Evolutionary conservation across 768 basidiomycete genomes (phyloP), one percentile per base, ranked within the genome.

Genomic region (Phaeotremella fagi): DNA sequence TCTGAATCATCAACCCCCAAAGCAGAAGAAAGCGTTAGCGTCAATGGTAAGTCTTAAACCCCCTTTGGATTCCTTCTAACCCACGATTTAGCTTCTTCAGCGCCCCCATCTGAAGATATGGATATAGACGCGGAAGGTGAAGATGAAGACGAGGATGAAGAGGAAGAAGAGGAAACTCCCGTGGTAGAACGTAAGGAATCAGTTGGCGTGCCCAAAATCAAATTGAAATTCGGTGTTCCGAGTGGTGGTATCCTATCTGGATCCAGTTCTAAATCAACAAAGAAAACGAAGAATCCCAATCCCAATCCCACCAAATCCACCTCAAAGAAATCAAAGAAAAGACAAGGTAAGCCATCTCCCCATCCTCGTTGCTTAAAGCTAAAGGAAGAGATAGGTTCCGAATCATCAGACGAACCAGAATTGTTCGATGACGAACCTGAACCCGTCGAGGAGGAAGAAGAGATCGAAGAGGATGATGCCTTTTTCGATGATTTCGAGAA

Each of bases 181-280:
- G 48, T 44, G 42, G 49, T 38, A 28, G 48, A 50, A 50, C 11
- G 48, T 15, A 55, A 50, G 20, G 54, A 52, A 26, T 54, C 31
- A 24, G 43, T 26, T 18, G 54, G 41, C 23, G 57, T 48, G 4
- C 46, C 61, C 45, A 61, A 58, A 48, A 56, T 68, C 51, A 59
- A 59, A 45, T 45, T 68, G 1, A 64, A 57, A 18, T 35, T 64
- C 41, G 37, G 38, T 14, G 48, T 41, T 15, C 43, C 7, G 24
- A 24, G 50, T 41, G 14, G 23, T 4, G 20, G 37, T 18, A 9
- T 50, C 12, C 25, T 51, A 23, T 46, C 45, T 15, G 45, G 28
- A 18, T n/a, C n/a, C n/a, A n/a, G n/a, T n/a, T n/a, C n/a, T n/a
- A n/a, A n/a, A n/a, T n/a, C n/a, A n/a, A n/a, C n/a, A n/a, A n/a